These are phyloP conservation scores for Podospora pseudopauciseta DNA, from an alignment of 495 filamentous ascomycete genomes.

Conservation along the genomic window DNA sequence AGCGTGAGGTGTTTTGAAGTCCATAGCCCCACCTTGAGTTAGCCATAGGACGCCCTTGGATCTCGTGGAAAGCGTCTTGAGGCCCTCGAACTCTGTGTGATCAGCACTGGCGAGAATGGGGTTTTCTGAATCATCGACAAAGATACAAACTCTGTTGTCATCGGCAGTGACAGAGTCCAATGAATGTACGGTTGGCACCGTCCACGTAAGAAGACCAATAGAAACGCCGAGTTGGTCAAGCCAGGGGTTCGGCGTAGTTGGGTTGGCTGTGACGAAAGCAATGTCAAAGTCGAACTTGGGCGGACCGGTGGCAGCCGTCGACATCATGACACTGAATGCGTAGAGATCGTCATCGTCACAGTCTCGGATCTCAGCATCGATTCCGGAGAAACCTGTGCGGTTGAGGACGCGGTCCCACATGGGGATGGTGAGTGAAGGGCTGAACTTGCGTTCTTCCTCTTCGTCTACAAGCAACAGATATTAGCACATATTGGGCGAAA, in stretches of 20 bases:
- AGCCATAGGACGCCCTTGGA: constrained; percentile 46
- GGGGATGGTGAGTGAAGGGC: constrained; percentile 28
- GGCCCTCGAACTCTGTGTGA: constrained; percentile 21
- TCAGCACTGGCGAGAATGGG: constrained; percentile 30
- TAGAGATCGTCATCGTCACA: constrained; percentile 32
- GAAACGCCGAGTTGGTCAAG: constrained; percentile 28
- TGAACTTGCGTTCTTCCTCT: constrained; percentile 39
- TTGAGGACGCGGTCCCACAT: constrained; percentile 34
- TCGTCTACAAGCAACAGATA: constrained; percentile 17
- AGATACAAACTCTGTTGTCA: constrained; percentile 30
- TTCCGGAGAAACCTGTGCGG: constrained; percentile 26
- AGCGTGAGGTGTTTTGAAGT: constrained; percentile 24
- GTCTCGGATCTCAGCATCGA: constrained; percentile 32
- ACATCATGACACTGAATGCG: constrained; percentile 30
- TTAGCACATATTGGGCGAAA: background rate
- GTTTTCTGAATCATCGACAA: constrained; percentile 33
- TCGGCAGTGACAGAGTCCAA: constrained; percentile 18
- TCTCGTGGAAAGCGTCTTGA: constrained; percentile 30
- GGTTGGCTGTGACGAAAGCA: constrained; percentile 18
- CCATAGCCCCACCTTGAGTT: constrained; percentile 44
- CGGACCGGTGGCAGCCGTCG: constrained; percentile 15
- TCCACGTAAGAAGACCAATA: constrained; percentile 28
- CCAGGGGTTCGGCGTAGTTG: constrained; percentile 13
- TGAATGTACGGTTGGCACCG: constrained; percentile 22
- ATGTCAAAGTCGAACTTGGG: constrained; percentile 30